Conservation (phyloP, 176 grass and related monocot species). For the Ampelocalamus luodianensis region DNA sequence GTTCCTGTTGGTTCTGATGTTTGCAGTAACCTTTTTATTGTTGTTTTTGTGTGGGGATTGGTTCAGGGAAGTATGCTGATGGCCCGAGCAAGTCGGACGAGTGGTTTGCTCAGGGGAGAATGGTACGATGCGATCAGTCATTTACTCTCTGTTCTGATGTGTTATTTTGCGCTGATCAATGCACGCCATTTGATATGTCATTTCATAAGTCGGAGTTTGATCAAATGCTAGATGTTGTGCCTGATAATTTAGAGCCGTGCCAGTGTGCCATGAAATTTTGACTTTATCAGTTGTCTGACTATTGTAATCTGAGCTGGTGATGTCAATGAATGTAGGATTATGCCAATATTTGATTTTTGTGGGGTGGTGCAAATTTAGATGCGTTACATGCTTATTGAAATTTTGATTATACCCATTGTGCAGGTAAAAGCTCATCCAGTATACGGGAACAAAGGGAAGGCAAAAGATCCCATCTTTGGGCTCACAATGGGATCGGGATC, state of each 20-base stretch:
- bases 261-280: background rate
- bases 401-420: background rate
- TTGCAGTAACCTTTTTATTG: background rate
- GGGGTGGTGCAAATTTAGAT: background rate
- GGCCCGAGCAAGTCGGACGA: constrained; percentile 73
- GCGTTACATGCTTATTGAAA: background rate
- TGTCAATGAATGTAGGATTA: background rate
- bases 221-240: background rate
- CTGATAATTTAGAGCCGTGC: background rate
- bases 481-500: constrained; percentile 87
- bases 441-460: constrained; percentile 83
- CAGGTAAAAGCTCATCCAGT: constrained; percentile 85
- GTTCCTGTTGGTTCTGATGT: background rate
- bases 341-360: background rate
- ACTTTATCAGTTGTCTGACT: background rate
- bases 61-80: constrained; percentile 82
- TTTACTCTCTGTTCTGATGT: background rate
- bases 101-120: constrained; percentile 88
- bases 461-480: constrained; percentile 93
- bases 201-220: background rate
- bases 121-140: constrained; percentile 35
- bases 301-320: background rate
- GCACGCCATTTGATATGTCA: background rate
- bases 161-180: background rate
- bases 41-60: background rate